These are phyloP conservation scores for Fusarium proliferatum DNA, from an alignment of 2,329 filamentous ascomycete genomes.

Conservation along the genomic window DNA sequence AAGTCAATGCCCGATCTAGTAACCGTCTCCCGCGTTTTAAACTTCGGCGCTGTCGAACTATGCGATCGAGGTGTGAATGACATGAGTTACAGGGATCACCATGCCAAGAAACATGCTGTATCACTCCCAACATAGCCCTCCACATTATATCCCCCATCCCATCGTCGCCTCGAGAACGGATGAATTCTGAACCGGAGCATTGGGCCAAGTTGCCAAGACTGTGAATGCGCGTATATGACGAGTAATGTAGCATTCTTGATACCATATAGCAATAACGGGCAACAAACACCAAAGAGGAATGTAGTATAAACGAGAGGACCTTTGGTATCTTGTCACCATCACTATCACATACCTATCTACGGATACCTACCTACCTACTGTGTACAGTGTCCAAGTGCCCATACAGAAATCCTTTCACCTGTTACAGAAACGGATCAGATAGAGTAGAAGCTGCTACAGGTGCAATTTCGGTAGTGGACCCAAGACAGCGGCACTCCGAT, in stretches of 20 bases:
- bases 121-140: slow-evolving; percentile 1
- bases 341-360: neutral
- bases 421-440: slow-evolving; percentile 37
- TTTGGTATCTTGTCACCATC: neutral
- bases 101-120: slow-evolving; percentile 7
- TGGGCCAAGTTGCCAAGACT: slow-evolving; percentile 19
- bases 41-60: neutral
- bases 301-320: neutral
- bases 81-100: slow-evolving; percentile 2
- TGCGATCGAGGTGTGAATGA: neutral
- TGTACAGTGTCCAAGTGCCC: neutral
- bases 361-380: neutral
- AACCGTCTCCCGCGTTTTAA: slow-evolving; percentile 17
- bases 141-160: neutral
- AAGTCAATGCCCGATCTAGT: neutral
- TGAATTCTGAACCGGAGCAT: slow-evolving; percentile 14
- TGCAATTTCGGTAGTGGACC: slow-evolving; percentile 40
- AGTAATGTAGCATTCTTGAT: neutral
- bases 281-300: neutral
- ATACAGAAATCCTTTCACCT: slow-evolving; percentile 2
- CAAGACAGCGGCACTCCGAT: slow-evolving; percentile 18
- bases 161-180: slow-evolving; percentile 15
- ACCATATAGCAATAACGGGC: neutral
- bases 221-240: neutral
- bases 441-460: slow-evolving; percentile 32